Base-by-base conservation (phyloP, 179 eudicot species). In the Actinidia arguta region DNA sequence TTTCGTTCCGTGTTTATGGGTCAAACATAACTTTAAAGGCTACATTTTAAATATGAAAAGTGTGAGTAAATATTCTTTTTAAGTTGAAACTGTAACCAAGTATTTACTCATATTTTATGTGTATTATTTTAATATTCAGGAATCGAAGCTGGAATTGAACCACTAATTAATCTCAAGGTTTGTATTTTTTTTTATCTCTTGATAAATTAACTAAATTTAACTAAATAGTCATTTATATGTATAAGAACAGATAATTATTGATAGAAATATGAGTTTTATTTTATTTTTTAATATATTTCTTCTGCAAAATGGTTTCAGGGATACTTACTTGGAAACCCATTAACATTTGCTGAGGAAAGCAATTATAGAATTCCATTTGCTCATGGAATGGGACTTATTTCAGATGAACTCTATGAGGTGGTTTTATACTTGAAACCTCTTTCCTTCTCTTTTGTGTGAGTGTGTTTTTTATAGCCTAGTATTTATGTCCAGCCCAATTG, bases 321-420 rank as follows among this genome's bases (percentile, higher is more conserved):
- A 1, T 88, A 90, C 67, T 9, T 90, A 20, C 62, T 90, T 75
- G 92, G 92, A 27, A 90, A 90, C 71, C 91, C 92, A 7, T 48
- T 68, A 13, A 86, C 91, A 2, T 67, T 68, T 74, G 16, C 48
- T 4, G 64, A 80, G 17, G 74, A 18, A 44, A 7, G 22, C 36
- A 63, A 84, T 12, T 85, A 78, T 52, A 9, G 36, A 27, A 75
- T 86, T 47, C 85, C 85, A 72, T 87, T 80, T 80, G 74, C 85
- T 52, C 88, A 88, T 85, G 88, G 91, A 42, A 42, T 39, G 51
- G 73, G 73, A 69, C 24, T 69, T 18, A 69, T 69, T 69, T 69
- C 73, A 4, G 87, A 88, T 67, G 92, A 86, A 78, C 83, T 88
- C 24, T 88, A 46, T 56, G 77, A 88, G 90, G 90, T 90, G 54